Percentiles rank a stretch among this genome's conserved stretches.
Evolutionary conservation across 2,329 filamentous ascomycete species (phyloP).

Genomic region (Aaosphaeria pasadenensis): DNA sequence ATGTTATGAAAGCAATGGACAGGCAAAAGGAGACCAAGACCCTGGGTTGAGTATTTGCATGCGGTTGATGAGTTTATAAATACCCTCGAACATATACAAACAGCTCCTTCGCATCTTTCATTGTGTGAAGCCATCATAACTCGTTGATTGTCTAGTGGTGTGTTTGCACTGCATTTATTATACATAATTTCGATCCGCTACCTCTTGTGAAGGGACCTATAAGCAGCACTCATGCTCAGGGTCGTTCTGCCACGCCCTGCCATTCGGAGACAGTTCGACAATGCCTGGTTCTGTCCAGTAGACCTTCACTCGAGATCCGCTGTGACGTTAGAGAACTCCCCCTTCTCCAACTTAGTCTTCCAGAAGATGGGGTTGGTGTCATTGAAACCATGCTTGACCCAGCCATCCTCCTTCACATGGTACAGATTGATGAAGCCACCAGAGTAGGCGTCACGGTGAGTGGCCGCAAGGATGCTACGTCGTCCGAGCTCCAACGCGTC

Average conservation of each 20-base stretch:
- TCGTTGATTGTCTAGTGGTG: no score
- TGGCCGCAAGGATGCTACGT: slow-evolving; percentile 91
- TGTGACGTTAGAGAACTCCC: slow-evolving; percentile 95
- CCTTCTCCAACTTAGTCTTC: slow-evolving; percentile 98
- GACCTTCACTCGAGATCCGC: slow-evolving; percentile 61
- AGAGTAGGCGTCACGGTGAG: slow-evolving; percentile 96
- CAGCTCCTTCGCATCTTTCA: no score
- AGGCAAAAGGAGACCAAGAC: slow-evolving; percentile 43
- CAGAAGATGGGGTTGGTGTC: slow-evolving; percentile 99
- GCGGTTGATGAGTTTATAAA: no score
- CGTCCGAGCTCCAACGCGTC: slow-evolving; percentile 88
- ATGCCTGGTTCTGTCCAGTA: no score
- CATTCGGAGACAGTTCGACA: background rate
- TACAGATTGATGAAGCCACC: slow-evolving; percentile 99
- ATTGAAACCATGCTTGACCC: slow-evolving; percentile 97
- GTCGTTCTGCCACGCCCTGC: background rate
- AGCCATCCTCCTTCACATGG: slow-evolving; percentile 97
- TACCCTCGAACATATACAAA: no score
- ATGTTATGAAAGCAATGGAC: slow-evolving; percentile 79
- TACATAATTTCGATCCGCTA: no score
- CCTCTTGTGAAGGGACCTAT: background rate
- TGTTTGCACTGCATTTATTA: no score
- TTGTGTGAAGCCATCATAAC: no score
- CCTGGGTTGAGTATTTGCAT: background rate
- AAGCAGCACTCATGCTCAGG: background rate